These are phyloP conservation scores for Erigeron canadensis DNA, from an alignment of 129 eudicot species.

Conservation along the genomic window DNA sequence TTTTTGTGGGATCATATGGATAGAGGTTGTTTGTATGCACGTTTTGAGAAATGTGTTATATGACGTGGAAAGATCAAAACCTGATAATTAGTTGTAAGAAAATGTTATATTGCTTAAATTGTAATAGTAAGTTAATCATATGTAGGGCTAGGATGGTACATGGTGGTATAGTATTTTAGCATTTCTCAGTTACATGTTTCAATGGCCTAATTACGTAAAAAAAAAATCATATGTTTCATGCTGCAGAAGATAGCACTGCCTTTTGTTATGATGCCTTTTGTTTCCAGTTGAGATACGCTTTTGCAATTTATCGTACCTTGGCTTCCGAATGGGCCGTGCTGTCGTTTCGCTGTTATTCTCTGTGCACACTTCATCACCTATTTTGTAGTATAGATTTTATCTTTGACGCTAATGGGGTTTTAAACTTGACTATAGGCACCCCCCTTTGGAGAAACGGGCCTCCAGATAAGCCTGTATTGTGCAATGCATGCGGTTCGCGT, in stretches of 20 bases:
- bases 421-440: conserved; percentile 46
- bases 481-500: conserved; percentile 88
- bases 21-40: no score
- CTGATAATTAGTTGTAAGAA: no score
- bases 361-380: background rate
- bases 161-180: background rate
- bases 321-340: background rate
- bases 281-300: background rate
- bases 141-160: background rate
- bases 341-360: background rate
- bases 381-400: background rate
- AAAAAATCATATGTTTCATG: background rate
- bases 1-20: background rate
- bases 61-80: no score
- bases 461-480: conserved; percentile 82
- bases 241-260: background rate
- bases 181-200: background rate
- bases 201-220: background rate
- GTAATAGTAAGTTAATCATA: no score
- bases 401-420: background rate
- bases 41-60: no score
- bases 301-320: background rate
- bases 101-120: no score
- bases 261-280: background rate
- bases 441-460: conserved; percentile 96